Percentiles rank a stretch among this genome's conserved stretches.
These are phyloP conservation scores for Tetraselmis chui DNA, from an alignment of 139 green algal species.

Conservation along the genomic window DNA sequence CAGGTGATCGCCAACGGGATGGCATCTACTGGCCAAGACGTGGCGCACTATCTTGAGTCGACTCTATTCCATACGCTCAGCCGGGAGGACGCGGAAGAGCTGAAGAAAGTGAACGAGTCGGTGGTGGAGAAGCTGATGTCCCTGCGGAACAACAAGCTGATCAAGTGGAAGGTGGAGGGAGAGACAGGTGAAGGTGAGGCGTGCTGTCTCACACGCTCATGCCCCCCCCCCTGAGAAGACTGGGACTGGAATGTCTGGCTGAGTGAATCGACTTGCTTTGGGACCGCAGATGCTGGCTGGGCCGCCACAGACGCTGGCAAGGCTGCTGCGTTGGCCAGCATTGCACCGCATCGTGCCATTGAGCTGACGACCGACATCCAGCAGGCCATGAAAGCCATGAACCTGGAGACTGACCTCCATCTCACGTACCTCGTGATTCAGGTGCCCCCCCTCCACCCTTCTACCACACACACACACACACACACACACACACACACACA, in stretches of 20 bases:
- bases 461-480: too few relatives aligned
- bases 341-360: neutral
- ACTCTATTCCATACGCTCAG: neutral
- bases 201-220: too few relatives aligned
- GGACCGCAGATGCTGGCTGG: too few relatives aligned
- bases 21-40: slow-evolving; percentile 47
- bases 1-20: slow-evolving; percentile 55
- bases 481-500: too few relatives aligned
- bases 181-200: too few relatives aligned
- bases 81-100: neutral
- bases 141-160: neutral
- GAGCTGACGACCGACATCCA: neutral
- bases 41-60: slow-evolving; percentile 16
- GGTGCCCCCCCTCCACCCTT: neutral
- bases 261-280: too few relatives aligned
- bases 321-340: neutral
- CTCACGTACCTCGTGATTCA: slow-evolving; percentile 71
- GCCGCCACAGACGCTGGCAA: neutral
- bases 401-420: slow-evolving; percentile 73
- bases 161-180: too few relatives aligned
- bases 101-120: neutral
- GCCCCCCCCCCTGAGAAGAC: too few relatives aligned
- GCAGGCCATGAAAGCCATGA: neutral
- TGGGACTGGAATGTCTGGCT: too few relatives aligned
- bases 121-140: neutral